Percentiles rank a stretch among this genome's conserved stretches.
Conservation (phyloP, 805 yeast genomes). For the Nakazawaea pomicola region DNA sequence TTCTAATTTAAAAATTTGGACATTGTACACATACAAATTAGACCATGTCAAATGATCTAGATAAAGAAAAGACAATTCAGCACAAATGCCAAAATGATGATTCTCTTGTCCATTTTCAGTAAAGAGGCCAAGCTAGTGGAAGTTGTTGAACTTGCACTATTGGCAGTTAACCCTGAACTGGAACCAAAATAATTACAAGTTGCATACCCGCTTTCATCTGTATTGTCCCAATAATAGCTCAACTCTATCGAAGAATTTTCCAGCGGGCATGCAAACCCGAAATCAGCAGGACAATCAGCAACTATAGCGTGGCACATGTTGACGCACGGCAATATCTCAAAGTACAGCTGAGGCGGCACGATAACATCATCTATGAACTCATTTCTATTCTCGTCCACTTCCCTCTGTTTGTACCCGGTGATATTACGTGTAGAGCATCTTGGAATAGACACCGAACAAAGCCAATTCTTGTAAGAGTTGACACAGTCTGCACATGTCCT, state of each 20-base stretch:
- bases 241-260: slow-evolving; percentile 25
- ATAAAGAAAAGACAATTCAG: background rate
- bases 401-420: slow-evolving; percentile 41
- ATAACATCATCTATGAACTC: slow-evolving; percentile 47
- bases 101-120: background rate
- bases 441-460: slow-evolving; percentile 85
- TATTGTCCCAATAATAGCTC: slow-evolving; percentile 40
- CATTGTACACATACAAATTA: no score
- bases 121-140: background rate
- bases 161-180: background rate
- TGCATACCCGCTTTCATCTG: slow-evolving; percentile 18
- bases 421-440: slow-evolving; percentile 60
- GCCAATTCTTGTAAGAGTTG: slow-evolving; percentile 73
- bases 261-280: slow-evolving; percentile 73
- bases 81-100: background rate
- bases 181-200: slow-evolving; percentile 34
- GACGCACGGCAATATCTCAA: slow-evolving; percentile 83
- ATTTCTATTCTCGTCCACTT: slow-evolving; percentile 52
- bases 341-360: slow-evolving; percentile 53
- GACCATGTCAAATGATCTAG: background rate
- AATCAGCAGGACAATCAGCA: slow-evolving; percentile 75
- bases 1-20: no score
- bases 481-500: slow-evolving; percentile 71
- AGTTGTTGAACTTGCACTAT: background rate
- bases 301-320: slow-evolving; percentile 76